A percentile compares a stretch with the other conserved stretches of the same genome.
Conservation (phyloP, 352 stramenopile species). For the Pythium rishiriense region DNA sequence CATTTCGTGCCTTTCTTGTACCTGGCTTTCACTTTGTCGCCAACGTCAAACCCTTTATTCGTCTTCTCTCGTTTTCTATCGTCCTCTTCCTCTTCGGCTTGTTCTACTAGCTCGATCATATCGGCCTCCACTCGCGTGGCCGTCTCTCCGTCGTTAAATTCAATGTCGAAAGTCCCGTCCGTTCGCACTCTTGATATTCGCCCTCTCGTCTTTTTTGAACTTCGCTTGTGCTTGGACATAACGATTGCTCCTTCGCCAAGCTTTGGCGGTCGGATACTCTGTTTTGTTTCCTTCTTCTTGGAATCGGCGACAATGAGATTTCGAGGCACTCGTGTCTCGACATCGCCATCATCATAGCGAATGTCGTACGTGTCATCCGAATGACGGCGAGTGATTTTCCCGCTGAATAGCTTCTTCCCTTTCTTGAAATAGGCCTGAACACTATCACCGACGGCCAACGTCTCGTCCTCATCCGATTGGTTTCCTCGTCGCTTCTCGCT, state of each 20-base stretch:
- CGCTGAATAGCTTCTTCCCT: conserved; percentile 47
- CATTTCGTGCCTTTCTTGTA: conserved; percentile 51
- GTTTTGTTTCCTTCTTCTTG: not conserved
- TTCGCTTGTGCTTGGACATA: conserved; percentile 13
- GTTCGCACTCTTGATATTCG: conserved; percentile 42
- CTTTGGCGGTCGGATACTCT: not conserved
- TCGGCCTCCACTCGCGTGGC: conserved; percentile 46
- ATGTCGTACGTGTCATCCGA: conserved; percentile 66
- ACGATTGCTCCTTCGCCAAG: conserved; percentile 2
- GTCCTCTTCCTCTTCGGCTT: not conserved
- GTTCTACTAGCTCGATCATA: conserved; percentile 5
- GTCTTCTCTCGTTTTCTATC: not conserved
- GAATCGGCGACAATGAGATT: conserved; percentile 5
- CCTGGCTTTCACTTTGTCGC: conserved; percentile 35
- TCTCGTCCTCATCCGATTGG: not conserved
- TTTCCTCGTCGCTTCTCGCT: not conserved
- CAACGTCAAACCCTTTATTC: not conserved
- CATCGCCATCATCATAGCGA: conserved; percentile 68
- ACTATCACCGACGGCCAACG: conserved; percentile 19
- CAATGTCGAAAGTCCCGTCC: conserved; percentile 64
- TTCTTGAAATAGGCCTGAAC: conserved; percentile 35
- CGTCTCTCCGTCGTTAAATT: conserved; percentile 65
- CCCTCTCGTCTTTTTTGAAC: conserved; percentile 21
- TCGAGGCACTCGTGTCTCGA: conserved; percentile 23
- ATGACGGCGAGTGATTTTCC: conserved; percentile 49